phyloP scores from a whole-genome alignment of 164 flowering plant species.

The Piper longum region DNA sequence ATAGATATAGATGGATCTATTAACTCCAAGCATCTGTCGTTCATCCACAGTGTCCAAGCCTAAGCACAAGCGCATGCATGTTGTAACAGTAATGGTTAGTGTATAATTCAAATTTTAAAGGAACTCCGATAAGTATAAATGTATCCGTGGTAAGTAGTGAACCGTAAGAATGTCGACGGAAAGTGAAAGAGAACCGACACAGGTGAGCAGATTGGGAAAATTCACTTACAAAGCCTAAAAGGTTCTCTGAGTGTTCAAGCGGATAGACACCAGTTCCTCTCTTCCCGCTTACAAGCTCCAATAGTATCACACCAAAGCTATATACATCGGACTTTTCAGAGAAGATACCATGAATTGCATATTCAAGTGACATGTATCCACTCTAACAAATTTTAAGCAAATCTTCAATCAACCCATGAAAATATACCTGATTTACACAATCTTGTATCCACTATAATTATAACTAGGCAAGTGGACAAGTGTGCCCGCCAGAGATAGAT shows the following conservation, averaged over 20 bases:
- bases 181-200: no score
- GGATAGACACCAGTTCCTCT: background rate
- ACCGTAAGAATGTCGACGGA: no score
- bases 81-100: background rate
- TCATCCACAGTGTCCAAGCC: background rate
- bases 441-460: no score
- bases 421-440: no score
- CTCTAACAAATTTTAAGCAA: background rate
- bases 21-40: conserved; percentile 2
- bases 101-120: background rate
- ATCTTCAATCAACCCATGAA: no score
- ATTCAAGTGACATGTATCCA: conserved; percentile 44
- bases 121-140: no score
- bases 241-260: background rate
- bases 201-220: background rate
- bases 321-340: conserved; percentile 14
- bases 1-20: conserved; percentile 1
- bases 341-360: conserved; percentile 26
- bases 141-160: no score
- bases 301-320: background rate
- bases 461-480: no score
- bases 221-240: background rate
- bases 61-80: conserved; percentile 10
- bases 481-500: no score
- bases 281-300: background rate